phyloP scores from a whole-genome alignment of 352 stramenopile genomes.

The Phytopythium boreale region DNA sequence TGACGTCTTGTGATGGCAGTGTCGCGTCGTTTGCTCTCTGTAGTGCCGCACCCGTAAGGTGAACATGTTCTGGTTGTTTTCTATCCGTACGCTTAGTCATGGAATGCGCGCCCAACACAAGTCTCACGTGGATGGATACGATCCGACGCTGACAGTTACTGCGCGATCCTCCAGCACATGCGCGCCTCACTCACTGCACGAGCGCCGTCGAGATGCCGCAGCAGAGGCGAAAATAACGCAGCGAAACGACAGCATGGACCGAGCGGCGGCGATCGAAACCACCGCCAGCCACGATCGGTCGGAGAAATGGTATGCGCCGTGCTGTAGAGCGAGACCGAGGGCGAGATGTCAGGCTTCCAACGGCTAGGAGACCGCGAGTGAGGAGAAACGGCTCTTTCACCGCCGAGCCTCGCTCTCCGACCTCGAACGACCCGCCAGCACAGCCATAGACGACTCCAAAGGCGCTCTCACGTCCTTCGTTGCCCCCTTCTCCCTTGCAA shows the following conservation, averaged over 20 bases:
- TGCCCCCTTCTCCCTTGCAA: conserved; percentile 6
- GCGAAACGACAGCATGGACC: not conserved
- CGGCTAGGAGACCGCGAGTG: no score
- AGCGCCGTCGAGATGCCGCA: not conserved
- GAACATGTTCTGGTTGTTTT: not conserved
- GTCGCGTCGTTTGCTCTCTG: not conserved
- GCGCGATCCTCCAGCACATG: not conserved
- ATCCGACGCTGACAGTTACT: not conserved
- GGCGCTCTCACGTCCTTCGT: not conserved
- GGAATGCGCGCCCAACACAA: no score
- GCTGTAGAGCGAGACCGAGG: no score
- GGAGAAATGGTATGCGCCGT: not conserved
- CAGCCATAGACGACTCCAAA: not conserved
- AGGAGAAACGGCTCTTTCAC: no score
- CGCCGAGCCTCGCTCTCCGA: not conserved
- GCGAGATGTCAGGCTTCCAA: no score
- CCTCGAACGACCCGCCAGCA: not conserved
- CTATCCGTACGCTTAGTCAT: not conserved
- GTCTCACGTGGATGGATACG: not conserved
- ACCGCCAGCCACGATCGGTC: not conserved
- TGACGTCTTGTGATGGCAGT: not conserved
- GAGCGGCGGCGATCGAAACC: not conserved
- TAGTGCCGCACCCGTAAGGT: not conserved
- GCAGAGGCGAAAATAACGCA: not conserved
- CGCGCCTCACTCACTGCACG: no score